These are phyloP conservation scores for Carpinus viminea DNA, from an alignment of 306 rosid genomes.

Conservation along the genomic window DNA sequence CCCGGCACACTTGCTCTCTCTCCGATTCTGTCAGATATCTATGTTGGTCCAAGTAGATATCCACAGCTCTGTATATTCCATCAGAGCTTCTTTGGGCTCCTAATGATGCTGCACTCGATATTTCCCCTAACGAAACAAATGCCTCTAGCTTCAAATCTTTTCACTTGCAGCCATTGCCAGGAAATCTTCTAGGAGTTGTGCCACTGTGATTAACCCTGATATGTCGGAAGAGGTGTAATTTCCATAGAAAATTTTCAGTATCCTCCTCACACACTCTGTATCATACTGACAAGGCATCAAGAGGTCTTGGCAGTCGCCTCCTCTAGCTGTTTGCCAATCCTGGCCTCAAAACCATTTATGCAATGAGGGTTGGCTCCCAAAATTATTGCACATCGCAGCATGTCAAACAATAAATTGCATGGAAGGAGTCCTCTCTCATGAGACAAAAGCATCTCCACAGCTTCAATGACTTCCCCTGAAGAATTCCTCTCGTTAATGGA, in stretches of 20 bases:
- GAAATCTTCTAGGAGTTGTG: constrained; percentile 50
- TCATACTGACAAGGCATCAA: constrained; percentile 37
- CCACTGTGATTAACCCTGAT: constrained; percentile 35
- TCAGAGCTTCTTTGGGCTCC: constrained; percentile 43
- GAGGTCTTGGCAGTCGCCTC: constrained; percentile 52
- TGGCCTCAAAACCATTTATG: constrained; percentile 41
- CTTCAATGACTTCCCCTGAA: constrained; percentile 53
- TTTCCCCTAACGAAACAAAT: constrained; percentile 46
- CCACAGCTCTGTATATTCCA: constrained; percentile 50
- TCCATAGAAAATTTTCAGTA: constrained; percentile 41
- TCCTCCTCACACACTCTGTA: constrained; percentile 40
- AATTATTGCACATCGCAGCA: constrained; percentile 35
- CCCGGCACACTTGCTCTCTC: constrained; percentile 45
- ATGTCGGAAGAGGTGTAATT: constrained; percentile 26
- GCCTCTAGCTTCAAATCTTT: constrained; percentile 34
- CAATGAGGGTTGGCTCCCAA: constrained; percentile 42
- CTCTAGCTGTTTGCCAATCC: constrained; percentile 52
- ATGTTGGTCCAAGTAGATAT: constrained; percentile 46
- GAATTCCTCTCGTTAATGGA: constrained; percentile 25
- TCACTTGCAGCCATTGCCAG: constrained; percentile 41
- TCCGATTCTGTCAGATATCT: constrained; percentile 45
- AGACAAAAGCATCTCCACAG: constrained; percentile 54
- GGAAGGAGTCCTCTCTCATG: constrained; percentile 31
- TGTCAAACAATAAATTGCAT: constrained; percentile 38
- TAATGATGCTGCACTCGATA: constrained; percentile 38